Base-by-base conservation (phyloP, 2,329 filamentous ascomycete species). In the Fusarium sp. region DNA sequence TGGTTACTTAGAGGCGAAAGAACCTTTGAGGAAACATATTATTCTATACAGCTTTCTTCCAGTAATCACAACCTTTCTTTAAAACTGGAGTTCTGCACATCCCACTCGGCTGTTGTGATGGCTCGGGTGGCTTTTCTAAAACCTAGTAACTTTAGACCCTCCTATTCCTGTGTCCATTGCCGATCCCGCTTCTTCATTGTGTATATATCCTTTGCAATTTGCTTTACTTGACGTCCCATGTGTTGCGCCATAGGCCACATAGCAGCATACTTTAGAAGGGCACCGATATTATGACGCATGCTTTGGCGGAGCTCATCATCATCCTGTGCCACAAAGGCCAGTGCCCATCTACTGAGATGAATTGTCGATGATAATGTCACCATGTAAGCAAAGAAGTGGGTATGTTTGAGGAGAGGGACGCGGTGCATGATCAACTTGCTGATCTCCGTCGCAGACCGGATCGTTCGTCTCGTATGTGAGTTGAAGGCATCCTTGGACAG, bases 301-400 rank as follows among this genome's bases (percentile, higher is more conserved):
- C 46, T 21, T 21, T 32, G 53, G 11, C 57, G 57, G 12, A 59
- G 32, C 5, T 58, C 57, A 18, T 41, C 14, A 16, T 59, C 57
- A 16, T 59, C 41, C 14, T 11, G 42, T 11, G 53, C 41, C 7
- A 59, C 57, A 58, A 59, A 59, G 7, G 32, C 18, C 5, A 59
- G 10, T 5, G 57, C 47, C 57, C 57, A 59, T 48, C 32, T 59
- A 7, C 57, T 59, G 4, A 59, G 57, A n/a, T 59, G 57, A 5
- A 59, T 48, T 32, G 53, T 59, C 2, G 53, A 59, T n/a, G 57
- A 59, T 8, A 59, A 21, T 21, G 57, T 59, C 3, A 59, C 25
- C 57, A 59, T 59, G 42, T 58, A 59, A 27, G 32, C 32, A 32
- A 59, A 59, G 53, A 59, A 59, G 14, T 59, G 57, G 1, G 53